Evolutionary conservation across 208 protist species (phyloP).

Genomic region (Wallacemonas sp.): DNA sequence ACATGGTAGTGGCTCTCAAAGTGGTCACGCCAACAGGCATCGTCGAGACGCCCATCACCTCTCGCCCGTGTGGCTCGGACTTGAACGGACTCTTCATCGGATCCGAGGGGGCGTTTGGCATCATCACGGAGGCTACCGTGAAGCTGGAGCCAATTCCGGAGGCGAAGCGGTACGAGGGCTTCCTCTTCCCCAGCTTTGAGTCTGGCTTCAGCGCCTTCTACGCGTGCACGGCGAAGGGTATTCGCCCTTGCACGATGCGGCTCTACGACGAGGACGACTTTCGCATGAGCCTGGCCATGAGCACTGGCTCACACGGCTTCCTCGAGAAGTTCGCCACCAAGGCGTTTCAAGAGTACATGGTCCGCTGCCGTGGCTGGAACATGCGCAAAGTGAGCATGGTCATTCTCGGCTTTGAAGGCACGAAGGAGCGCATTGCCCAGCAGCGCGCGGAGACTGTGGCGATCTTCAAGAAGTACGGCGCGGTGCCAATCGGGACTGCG

Average conservation of each 20-base stretch:
- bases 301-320: slow-evolving; percentile 51
- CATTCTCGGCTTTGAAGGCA: slow-evolving; percentile 89
- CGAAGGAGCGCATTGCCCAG: slow-evolving; percentile 53
- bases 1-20: slow-evolving; percentile 92
- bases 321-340: slow-evolving; percentile 55
- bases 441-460: slow-evolving; percentile 61
- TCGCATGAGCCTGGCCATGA: slow-evolving; percentile 87
- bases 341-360: slow-evolving; percentile 66
- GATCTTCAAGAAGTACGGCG: slow-evolving; percentile 67
- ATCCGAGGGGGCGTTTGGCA: slow-evolving; percentile 92
- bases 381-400: slow-evolving; percentile 72
- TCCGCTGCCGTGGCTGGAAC: slow-evolving; percentile 67
- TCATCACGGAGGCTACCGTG: slow-evolving; percentile 92
- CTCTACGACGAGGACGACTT: slow-evolving; percentile 93
- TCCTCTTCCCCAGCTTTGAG: slow-evolving; percentile 90
- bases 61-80: slow-evolving; percentile 84
- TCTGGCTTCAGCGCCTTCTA: slow-evolving; percentile 81
- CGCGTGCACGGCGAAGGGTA: slow-evolving; percentile 78
- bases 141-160: slow-evolving; percentile 90
- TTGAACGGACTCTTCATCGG: slow-evolving; percentile 92
- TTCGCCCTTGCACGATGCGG: slow-evolving; percentile 86
- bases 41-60: slow-evolving; percentile 77
- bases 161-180: slow-evolving; percentile 83
- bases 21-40: slow-evolving; percentile 92
- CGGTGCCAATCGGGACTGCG: slow-evolving; percentile 54